A percentile compares a stretch with the other conserved stretches of the same genome.
phyloP scores from a whole-genome alignment of 2,329 filamentous ascomycete species.

The Colletotrichum viniferum region DNA sequence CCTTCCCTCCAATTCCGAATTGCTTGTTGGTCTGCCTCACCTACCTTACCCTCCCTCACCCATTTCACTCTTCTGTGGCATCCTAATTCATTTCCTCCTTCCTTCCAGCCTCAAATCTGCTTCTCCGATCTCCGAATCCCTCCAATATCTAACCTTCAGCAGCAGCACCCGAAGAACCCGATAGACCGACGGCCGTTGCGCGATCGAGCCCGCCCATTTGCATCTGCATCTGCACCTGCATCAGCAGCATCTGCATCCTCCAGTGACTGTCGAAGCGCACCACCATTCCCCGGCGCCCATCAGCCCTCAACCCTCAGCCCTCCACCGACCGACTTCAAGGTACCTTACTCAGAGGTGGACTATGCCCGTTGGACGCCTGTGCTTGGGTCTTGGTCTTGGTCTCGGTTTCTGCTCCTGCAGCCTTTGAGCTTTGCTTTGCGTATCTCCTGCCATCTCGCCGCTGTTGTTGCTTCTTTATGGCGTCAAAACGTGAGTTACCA shows the following conservation, averaged over 20 bases:
- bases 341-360: background rate
- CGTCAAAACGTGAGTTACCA: conserved; percentile 23
- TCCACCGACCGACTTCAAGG: background rate
- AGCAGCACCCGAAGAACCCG: background rate
- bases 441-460: background rate
- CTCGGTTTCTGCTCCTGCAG: background rate
- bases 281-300: background rate
- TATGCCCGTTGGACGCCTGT: conserved; percentile 22
- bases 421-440: background rate
- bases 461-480: conserved; percentile 23
- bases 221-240: background rate
- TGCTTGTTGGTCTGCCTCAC: background rate
- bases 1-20: background rate
- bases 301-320: background rate
- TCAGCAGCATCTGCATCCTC: background rate
- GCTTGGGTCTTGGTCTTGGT: background rate
- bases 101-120: background rate
- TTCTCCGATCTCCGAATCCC: background rate
- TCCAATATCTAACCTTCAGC: background rate
- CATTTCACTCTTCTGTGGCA: background rate
- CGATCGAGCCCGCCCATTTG: background rate
- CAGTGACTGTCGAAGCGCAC: background rate
- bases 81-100: background rate
- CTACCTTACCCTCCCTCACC: background rate
- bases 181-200: background rate